A percentile compares a stretch with the other conserved stretches of the same genome.
Evolutionary conservation across 202 grass and related monocot species (phyloP).

Genomic region (Brachypodium distachyon): DNA sequence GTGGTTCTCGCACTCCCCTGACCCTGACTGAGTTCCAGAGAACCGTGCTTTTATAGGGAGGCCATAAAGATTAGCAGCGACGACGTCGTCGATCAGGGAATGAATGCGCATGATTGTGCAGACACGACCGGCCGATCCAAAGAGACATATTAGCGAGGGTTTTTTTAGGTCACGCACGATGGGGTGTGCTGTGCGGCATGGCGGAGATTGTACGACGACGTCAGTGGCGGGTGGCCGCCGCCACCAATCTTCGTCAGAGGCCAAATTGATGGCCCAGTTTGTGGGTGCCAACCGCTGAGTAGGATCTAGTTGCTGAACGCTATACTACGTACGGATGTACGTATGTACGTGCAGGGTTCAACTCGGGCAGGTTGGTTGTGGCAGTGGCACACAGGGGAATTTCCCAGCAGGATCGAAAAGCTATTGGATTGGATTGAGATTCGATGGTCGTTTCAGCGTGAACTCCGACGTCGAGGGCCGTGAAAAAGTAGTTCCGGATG

Average conservation of each 20-base stretch:
- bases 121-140: background rate
- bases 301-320: background rate
- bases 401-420: background rate
- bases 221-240: slow-evolving; percentile 18
- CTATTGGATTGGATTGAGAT: background rate
- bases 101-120: background rate
- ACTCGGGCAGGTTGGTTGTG: background rate
- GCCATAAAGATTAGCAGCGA: background rate
- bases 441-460: background rate
- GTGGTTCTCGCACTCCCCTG: background rate
- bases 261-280: background rate
- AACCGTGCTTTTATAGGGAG: slow-evolving; percentile 4
- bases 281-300: slow-evolving; percentile 13
- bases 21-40: background rate
- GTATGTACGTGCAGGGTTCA: too few species aligned
- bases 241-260: background rate
- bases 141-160: background rate
- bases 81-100: background rate
- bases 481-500: background rate
- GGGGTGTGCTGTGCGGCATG: background rate
- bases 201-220: background rate
- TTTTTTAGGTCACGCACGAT: slow-evolving; percentile 36
- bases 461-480: background rate
- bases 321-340: too few species aligned
- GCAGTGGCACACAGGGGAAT: background rate